These are phyloP conservation scores for Cinnamomum chago DNA, from an alignment of 164 flowering plant genomes.

Conservation along the genomic window DNA sequence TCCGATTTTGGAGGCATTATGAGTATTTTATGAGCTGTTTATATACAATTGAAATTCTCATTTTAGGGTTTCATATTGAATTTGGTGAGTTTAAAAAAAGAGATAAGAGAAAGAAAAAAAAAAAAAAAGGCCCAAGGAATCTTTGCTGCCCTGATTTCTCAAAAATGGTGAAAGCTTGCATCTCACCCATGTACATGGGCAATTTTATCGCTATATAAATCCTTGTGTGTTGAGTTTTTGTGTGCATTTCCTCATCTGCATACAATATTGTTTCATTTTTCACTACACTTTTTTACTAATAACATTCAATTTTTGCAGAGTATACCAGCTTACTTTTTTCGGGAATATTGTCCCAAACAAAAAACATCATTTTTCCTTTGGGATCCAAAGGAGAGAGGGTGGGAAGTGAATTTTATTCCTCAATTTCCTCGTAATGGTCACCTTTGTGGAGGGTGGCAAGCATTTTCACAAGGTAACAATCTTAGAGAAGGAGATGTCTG, in stretches of 20 bases:
- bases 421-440: not conserved
- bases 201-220: not conserved
- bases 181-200: no score
- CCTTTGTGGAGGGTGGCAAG: conserved; percentile 6
- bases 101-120: no score
- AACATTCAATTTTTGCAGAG: not conserved
- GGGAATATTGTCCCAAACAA: not conserved
- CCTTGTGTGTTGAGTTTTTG: not conserved
- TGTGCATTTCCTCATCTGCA: not conserved
- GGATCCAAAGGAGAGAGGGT: not conserved
- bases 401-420: not conserved
- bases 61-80: no score
- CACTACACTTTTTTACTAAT: not conserved
- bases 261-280: no score
- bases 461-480: not conserved
- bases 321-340: not conserved
- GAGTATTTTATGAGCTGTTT: no score
- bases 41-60: no score
- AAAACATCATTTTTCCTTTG: not conserved
- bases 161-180: not conserved
- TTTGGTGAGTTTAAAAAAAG: no score
- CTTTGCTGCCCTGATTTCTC: no score
- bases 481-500: conserved; percentile 12
- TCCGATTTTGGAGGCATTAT: no score
- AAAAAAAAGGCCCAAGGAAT: no score